phyloP scores from a whole-genome alignment of 371 early-diverging fungal genomes.

The Mortierella sp. region DNA sequence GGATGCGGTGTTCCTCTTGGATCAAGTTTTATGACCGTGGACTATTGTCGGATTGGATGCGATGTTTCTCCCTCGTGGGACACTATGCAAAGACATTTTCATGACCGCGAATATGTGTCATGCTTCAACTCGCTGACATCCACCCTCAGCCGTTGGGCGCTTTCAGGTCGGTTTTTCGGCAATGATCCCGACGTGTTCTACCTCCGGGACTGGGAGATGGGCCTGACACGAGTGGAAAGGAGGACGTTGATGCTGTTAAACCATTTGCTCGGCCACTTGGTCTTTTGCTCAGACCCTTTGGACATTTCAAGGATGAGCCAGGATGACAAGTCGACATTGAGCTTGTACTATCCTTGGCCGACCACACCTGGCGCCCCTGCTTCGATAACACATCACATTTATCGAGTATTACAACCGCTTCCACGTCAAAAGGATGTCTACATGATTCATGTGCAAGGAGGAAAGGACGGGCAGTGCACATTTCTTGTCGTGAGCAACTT shows the following conservation, averaged over 20 bases:
- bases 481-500: slow-evolving; percentile 62
- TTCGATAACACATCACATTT: slow-evolving; percentile 55
- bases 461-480: slow-evolving; percentile 20
- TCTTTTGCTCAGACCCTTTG: slow-evolving; percentile 63
- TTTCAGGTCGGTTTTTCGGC: slow-evolving; percentile 70
- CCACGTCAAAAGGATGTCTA: slow-evolving; percentile 59
- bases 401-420: slow-evolving; percentile 55
- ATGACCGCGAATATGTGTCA: slow-evolving; percentile 71
- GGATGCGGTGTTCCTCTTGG: slow-evolving; percentile 72
- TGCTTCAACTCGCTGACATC: slow-evolving; percentile 66
- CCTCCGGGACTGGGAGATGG: slow-evolving; percentile 59
- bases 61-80: slow-evolving; percentile 72
- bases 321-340: slow-evolving; percentile 13
- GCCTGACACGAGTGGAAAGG: slow-evolving; percentile 59
- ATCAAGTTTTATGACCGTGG: slow-evolving; percentile 61
- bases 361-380: slow-evolving; percentile 53
- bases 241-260: slow-evolving; percentile 66
- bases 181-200: slow-evolving; percentile 74
- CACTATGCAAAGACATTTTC: slow-evolving; percentile 59
- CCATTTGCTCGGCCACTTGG: slow-evolving; percentile 67
- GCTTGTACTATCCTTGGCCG: slow-evolving; percentile 30
- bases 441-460: slow-evolving; percentile 52
- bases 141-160: slow-evolving; percentile 64
- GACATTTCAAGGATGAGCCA: slow-evolving; percentile 9
- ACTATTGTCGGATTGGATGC: slow-evolving; percentile 71